Percentiles rank a stretch among this genome's conserved stretches.
phyloP scores from a whole-genome alignment of 805 yeast species.

The Ogataea siamensis region DNA sequence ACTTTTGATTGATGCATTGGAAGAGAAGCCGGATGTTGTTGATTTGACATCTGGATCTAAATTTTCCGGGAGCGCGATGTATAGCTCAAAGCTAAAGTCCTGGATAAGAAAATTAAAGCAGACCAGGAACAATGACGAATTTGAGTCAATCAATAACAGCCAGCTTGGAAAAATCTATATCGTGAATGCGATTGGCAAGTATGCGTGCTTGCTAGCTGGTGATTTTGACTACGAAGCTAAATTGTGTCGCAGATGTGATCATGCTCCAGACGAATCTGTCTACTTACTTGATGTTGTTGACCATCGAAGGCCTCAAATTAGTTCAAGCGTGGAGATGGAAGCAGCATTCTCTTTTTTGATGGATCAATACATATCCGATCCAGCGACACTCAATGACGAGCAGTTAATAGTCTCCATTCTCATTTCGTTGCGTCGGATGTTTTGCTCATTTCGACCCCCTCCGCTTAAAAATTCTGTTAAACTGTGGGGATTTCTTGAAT shows the following conservation, averaged over 20 bases:
- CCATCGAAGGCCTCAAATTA: constrained; percentile 31
- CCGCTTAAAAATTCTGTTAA: constrained; percentile 26
- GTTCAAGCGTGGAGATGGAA: constrained; percentile 17
- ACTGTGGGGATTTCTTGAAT: constrained; percentile 41
- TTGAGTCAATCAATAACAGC: constrained; percentile 4
- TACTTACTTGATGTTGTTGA: constrained; percentile 24
- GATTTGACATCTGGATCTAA: constrained; percentile 18
- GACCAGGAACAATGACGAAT: constrained; percentile 3
- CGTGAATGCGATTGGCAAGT: constrained; percentile 40
- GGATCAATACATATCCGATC: constrained; percentile 25
- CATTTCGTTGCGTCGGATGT: constrained; percentile 45
- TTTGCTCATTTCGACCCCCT: constrained; percentile 54
- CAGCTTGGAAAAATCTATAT: constrained; percentile 27
- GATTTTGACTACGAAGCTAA: constrained; percentile 35
- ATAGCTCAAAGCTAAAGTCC: constrained; percentile 6
- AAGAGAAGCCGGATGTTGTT: constrained; percentile 8
- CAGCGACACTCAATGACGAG: constrained; percentile 19
- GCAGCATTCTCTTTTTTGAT: constrained; percentile 30
- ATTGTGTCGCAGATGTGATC: constrained; percentile 41
- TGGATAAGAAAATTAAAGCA: constrained; percentile 14
- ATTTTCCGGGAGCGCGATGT: neutral
- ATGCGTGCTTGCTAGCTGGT: constrained; percentile 41
- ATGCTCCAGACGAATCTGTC: constrained; percentile 10
- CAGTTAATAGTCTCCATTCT: constrained; percentile 43
- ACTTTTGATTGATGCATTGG: constrained; percentile 1